Evolutionary conservation across 139 green algal species (phyloP).

Genomic region (Helicosporidium sp.): DNA sequence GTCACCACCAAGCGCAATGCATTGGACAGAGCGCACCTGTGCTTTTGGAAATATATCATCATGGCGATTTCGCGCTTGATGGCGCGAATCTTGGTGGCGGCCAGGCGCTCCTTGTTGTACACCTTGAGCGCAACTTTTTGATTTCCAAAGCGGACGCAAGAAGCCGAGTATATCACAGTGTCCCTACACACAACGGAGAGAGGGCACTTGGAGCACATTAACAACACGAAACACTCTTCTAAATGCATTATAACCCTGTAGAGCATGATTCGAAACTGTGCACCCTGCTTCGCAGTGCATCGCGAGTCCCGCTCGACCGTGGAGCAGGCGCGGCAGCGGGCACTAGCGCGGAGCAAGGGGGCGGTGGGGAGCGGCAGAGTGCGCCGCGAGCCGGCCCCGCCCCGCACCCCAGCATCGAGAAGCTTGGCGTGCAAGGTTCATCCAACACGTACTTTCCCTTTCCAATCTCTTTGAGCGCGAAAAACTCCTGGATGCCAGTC

Average conservation of each 20-base stretch:
- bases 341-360: too few species aligned
- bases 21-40: not conserved
- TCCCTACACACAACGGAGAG: constrained; percentile 14
- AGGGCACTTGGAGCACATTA: not conserved
- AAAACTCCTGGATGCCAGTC: not conserved
- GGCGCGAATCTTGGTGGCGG: constrained; percentile 30
- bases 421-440: not conserved
- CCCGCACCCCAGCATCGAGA: not conserved
- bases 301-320: not conserved
- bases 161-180: constrained; percentile 28
- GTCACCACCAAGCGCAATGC: too few species aligned
- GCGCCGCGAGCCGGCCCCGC: not conserved
- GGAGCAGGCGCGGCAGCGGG: too few species aligned
- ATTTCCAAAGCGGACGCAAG: constrained; percentile 20
- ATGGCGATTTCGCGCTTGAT: constrained; percentile 46
- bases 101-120: constrained; percentile 28
- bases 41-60: constrained; percentile 36
- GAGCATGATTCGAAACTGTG: not conserved
- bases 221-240: not conserved
- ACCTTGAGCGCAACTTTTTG: constrained; percentile 30
- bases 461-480: constrained; percentile 21
- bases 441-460: constrained; percentile 29
- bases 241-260: not conserved
- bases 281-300: not conserved
- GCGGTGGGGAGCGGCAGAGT: too few species aligned